Conservation (phyloP, 345 rosid species). For the Rubroshorea leprosula region DNA sequence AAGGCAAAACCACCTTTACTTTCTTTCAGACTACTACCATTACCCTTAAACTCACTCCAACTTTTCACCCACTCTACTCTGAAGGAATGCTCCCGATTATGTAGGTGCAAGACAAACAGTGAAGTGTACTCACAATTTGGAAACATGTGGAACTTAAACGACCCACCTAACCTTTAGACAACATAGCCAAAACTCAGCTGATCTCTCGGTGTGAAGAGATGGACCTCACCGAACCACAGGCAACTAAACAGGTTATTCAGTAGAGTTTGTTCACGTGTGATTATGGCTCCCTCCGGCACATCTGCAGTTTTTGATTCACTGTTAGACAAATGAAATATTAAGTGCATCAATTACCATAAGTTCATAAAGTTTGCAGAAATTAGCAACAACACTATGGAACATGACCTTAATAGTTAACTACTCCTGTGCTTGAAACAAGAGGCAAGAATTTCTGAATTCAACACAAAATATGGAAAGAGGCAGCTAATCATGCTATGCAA, state of each 20-base stretch:
- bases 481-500: not conserved
- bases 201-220: conserved; percentile 96
- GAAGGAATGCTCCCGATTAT: conserved; percentile 92
- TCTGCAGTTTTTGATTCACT: conserved; percentile 45
- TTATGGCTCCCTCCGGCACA: conserved; percentile 98
- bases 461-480: conserved; percentile 1
- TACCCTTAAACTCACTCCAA: conserved; percentile 61
- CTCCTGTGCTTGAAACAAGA: not conserved
- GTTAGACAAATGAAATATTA: not conserved
- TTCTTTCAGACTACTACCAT: conserved; percentile 77
- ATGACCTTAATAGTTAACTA: not conserved
- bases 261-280: conserved; percentile 77
- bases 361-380: not conserved
- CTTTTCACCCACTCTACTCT: conserved; percentile 93
- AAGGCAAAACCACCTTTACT: conserved; percentile 85
- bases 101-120: conserved; percentile 75
- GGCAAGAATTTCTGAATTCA: not conserved
- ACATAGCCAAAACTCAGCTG: conserved; percentile 93
- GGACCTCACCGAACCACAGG: conserved; percentile 96
- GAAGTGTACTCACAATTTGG: conserved; percentile 94
- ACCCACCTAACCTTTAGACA: conserved; percentile 58
- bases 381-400: too few species aligned
- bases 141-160: conserved; percentile 80
- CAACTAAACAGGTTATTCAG: conserved; percentile 80
- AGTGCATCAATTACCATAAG: not conserved